phyloP scores from a whole-genome alignment of 2,329 filamentous ascomycete genomes.

The Biscogniauxia sp. region DNA sequence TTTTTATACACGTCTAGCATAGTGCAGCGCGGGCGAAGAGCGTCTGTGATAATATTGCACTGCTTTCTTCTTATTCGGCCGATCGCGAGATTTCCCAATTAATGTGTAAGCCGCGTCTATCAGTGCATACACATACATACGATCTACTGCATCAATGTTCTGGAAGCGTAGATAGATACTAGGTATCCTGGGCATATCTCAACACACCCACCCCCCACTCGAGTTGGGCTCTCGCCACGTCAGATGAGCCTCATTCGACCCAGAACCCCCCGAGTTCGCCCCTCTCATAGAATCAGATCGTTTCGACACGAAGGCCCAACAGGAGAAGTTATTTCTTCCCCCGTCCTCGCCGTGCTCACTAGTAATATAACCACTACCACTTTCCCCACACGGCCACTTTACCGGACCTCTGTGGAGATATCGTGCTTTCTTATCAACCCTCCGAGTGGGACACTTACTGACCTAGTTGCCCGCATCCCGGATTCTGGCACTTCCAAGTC shows the following conservation, averaged over 20 bases:
- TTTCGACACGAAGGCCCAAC: constrained; percentile 9
- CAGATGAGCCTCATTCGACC: constrained; percentile 25
- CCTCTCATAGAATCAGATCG: background rate
- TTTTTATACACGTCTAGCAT: background rate
- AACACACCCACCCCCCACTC: constrained; percentile 19
- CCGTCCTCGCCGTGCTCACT: constrained; percentile 7
- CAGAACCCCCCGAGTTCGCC: background rate
- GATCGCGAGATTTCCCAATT: background rate
- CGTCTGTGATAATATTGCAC: background rate
- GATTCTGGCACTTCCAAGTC: background rate
- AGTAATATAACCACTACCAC: background rate
- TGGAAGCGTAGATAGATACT: constrained; percentile 8
- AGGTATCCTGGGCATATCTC: constrained; percentile 7
- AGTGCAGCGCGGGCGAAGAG: background rate
- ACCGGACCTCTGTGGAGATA: constrained; percentile 25
- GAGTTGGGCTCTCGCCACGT: constrained; percentile 28
- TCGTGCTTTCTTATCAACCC: constrained; percentile 17
- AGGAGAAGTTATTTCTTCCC: constrained; percentile 7
- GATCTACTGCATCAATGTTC: background rate
- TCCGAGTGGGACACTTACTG: constrained; percentile 6
- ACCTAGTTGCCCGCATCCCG: background rate
- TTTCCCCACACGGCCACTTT: constrained; percentile 28
- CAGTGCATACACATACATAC: background rate
- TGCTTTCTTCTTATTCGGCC: background rate
- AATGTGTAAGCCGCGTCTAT: background rate